phyloP scores from a whole-genome alignment of 306 rosid species.

The Castanea sativa region DNA sequence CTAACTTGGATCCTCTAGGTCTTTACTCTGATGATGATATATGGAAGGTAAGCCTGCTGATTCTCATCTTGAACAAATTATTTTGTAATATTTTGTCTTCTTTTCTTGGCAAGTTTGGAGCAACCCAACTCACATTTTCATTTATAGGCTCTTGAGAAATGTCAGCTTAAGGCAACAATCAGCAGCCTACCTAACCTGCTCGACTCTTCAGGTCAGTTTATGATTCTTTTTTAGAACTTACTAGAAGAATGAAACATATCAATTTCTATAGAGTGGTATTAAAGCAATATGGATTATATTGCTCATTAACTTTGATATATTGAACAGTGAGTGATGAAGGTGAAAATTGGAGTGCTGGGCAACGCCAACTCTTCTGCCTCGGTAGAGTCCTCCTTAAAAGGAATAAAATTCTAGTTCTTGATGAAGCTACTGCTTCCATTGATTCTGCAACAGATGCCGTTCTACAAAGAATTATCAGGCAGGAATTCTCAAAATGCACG shows the following conservation, averaged over 20 bases:
- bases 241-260: neutral
- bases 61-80: neutral
- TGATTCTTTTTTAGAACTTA: neutral
- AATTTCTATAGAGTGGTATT: neutral
- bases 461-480: slow-evolving; percentile 45
- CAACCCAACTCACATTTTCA: neutral
- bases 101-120: neutral
- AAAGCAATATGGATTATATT: neutral
- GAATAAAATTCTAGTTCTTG: slow-evolving; percentile 56
- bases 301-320: neutral
- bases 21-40: slow-evolving; percentile 71
- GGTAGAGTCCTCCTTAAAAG: slow-evolving; percentile 57
- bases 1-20: slow-evolving; percentile 80
- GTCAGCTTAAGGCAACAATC: slow-evolving; percentile 49
- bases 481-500: slow-evolving; percentile 49
- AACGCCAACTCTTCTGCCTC: slow-evolving; percentile 58
- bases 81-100: neutral
- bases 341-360: slow-evolving; percentile 69
- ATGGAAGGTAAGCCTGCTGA: slow-evolving; percentile 56
- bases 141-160: slow-evolving; percentile 50
- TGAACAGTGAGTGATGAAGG: slow-evolving; percentile 60
- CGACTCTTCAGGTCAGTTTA: slow-evolving; percentile 46
- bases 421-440: slow-evolving; percentile 71
- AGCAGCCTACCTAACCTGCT: slow-evolving; percentile 39
- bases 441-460: slow-evolving; percentile 62